Conservation (phyloP, 768 basidiomycete genomes). For the Coprinopsis sp. region DNA sequence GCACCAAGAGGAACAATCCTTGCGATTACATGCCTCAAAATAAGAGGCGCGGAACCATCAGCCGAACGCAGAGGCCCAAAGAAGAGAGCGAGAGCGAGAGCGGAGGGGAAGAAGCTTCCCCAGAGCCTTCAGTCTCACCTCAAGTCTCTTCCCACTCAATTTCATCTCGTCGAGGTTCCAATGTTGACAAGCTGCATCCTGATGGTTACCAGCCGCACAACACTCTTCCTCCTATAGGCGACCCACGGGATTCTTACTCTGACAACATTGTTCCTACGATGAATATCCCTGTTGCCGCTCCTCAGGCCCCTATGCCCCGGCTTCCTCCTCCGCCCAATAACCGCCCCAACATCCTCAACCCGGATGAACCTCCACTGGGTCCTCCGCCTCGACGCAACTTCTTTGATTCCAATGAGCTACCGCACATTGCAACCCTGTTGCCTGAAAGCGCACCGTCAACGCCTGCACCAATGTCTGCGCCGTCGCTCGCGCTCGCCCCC, state of each 20-base stretch:
- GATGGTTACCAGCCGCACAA: conserved; percentile 30
- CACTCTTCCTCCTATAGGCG: conserved; percentile 39
- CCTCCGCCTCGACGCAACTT: conserved; percentile 21
- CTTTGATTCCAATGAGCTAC: conserved; percentile 61
- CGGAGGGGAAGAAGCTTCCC: conserved; percentile 54
- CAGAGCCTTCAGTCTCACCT: conserved; percentile 55
- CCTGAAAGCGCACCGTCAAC: conserved; percentile 54
- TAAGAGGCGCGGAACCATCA: conserved; percentile 62
- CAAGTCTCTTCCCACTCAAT: conserved; percentile 44
- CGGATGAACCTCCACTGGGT: conserved; percentile 8
- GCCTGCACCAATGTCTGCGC: conserved; percentile 56
- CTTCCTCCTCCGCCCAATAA: conserved; percentile 9
- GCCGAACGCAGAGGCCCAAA: conserved; percentile 29
- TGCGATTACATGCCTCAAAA: conserved; percentile 80
- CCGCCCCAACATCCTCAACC: conserved; percentile 10
- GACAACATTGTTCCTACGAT: conserved; percentile 1
- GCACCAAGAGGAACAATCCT: conserved; percentile 68
- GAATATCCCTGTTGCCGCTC: conserved; percentile 20
- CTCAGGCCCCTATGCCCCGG: conserved; percentile 18
- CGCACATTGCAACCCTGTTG: conserved; percentile 68
- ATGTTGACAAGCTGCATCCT: conserved; percentile 38
- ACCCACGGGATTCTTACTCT: conserved; percentile 36
- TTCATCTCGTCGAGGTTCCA: conserved; percentile 46
- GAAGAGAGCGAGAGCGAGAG: conserved; percentile 68
- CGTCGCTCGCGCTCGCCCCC: conserved; percentile 46